phyloP scores from a whole-genome alignment of 2,329 filamentous ascomycete genomes.

The Juglanconis sp. region DNA sequence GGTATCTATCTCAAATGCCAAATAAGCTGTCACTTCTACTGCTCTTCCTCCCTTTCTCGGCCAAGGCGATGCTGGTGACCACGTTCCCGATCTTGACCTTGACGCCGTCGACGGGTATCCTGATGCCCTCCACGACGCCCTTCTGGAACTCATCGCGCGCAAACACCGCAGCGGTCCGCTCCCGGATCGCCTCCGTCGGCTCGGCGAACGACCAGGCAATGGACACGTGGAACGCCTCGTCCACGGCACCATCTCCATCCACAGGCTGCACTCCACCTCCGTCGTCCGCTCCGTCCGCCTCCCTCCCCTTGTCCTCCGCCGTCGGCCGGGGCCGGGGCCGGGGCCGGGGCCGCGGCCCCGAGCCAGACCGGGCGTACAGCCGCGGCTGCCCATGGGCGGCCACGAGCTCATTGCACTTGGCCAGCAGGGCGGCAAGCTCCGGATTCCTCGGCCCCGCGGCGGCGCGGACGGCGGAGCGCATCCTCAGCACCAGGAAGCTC shows the following conservation, averaged over 20 bases:
- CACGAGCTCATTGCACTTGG: conserved; percentile 63
- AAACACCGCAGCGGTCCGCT: conserved; percentile 33
- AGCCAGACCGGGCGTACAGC: conserved; percentile 57
- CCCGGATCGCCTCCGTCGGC: conserved; percentile 43
- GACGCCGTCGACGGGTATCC: conserved; percentile 56
- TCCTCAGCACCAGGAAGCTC: conserved; percentile 78
- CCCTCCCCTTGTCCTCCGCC: background rate
- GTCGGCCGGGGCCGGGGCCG: background rate
- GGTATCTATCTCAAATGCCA: conserved; percentile 7
- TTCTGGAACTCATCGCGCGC: conserved; percentile 20
- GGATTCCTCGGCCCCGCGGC: conserved; percentile 47
- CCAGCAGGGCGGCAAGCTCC: conserved; percentile 60
- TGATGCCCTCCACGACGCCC: conserved; percentile 35
- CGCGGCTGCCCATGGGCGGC: conserved; percentile 61
- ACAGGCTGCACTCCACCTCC: conserved; percentile 17
- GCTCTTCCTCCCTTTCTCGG: background rate
- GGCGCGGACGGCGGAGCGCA: conserved; percentile 36
- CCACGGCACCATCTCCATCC: conserved; percentile 20
- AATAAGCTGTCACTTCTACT: conserved; percentile 3
- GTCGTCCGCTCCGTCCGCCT: conserved; percentile 18
- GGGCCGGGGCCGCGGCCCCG: no score
- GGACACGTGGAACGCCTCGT: conserved; percentile 75
- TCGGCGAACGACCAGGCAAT: conserved; percentile 75
- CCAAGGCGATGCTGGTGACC: conserved; percentile 50
- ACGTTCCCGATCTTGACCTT: conserved; percentile 75